Evolutionary conservation across 148 eudicot genomes (phyloP), one percentile per base, ranked within the genome.

Genomic region (Fagopyrum homotropicum): DNA sequence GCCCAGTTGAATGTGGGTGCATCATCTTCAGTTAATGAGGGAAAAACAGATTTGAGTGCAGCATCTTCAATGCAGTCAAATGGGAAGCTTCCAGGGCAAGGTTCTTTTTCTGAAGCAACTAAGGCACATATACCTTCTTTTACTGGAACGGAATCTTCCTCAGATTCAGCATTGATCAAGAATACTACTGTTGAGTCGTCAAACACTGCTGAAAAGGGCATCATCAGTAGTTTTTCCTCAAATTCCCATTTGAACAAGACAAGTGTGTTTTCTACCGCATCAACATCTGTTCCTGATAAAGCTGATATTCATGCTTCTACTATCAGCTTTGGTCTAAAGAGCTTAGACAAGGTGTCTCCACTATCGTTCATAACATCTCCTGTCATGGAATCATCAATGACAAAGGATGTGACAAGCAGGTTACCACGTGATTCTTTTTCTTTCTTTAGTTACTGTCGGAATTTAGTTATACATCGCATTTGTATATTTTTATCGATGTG

Each of bases 351-450:
- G 78, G 59, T 84, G 78, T 63, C 86, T 16, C 12, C 75, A 72
- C 7, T 45, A 46, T 76, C 70, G 52, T 45, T 86, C 44, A 30
- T 85, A 11, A 57, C 84, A 45, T 54, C 87, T 46, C 45, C 80
- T 71, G 73, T n/a, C 14, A 14, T 9, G 40, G 73, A 72, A 26
- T 19, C 73, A 45, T 70, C 51, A 70, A 17, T 48, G 9, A 1
- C 30, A 12, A 40, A 26, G 9, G 45, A 40, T 66, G 71, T 66
- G 71, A 40, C 85, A 52, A 75, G 64, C 85, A 91, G 98, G 98
- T 89, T 78, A 69, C 77, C 74, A 26, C 49, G 45, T 5, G 9
- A 51, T 9, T 54, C 54, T n/a, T 10, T 16, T 61, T 45, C 51
- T 60, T 9, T 54, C 54, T n/a, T 10, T 16, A 55, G 35, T 47